Evolutionary conservation across 345 rosid genomes (phyloP), one percentile per base, ranked within the genome.

Genomic region (Hypericum perforatum): DNA sequence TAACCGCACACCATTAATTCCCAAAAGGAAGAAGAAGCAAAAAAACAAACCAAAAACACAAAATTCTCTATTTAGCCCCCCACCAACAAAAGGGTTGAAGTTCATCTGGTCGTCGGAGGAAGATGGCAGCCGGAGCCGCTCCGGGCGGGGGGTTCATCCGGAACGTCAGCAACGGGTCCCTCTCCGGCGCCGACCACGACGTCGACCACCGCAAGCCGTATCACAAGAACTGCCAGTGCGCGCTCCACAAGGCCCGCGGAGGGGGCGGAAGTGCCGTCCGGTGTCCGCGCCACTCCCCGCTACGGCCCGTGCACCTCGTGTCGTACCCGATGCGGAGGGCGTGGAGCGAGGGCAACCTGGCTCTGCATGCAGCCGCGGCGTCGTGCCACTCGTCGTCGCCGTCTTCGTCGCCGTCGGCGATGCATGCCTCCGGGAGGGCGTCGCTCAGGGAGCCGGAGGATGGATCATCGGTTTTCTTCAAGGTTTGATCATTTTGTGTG

Each of bases 341-440:
- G 2, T 83, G 82, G 82, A 86, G 92, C 29, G 92, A 84, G 66
- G 82, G 83, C 9, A 63, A 56, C 61, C 59, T 86, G 68, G 69
- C 67, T 38, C 38, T 78, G 67, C 52, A 56, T n/a, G 54, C 36
- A 0, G 51, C 32, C 32, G 32, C 32, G 2, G 32, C 63, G 13
- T 46, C 60, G 29, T 58, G 59, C 29, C 56, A 53, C 38, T 69
- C 74, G 9, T 69, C 74, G 9, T 70, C 84, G 0, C 74, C 84
- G 6, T 71, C 77, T 4, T 71, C 81, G 40, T 77, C 82, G 0
- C 74, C 84, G 10, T 37, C 71, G 7, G 16, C 43, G 5, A 37
- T 43, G 45, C 40, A 22, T 22, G 32, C 32, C 32, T 22, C 32
- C 32, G 32, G 32, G 32, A 22, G 32, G 32, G 32, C 32, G 32